Base-by-base conservation (phyloP, 2,329 filamentous ascomycete species). In the Sporothrix variecibatus region DNA sequence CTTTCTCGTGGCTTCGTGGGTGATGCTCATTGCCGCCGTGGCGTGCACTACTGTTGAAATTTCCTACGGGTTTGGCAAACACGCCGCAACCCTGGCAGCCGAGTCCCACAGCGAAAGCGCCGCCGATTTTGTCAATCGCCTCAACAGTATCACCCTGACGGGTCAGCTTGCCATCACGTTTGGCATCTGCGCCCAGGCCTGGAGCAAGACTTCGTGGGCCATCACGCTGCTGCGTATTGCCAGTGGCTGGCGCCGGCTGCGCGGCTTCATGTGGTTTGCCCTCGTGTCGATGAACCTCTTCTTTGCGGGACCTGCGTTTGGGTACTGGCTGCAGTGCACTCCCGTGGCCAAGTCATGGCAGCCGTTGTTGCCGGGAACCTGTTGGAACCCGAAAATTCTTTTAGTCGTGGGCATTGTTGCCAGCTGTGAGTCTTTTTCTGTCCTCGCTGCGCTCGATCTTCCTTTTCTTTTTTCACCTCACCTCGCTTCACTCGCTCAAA, bases 131-230 rank as follows among this genome's bases (percentile, higher is more conserved):
- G 20, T 38, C 5, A 23, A 53, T 75, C 8, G 43, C 43, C 38
- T 75, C 20, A 58, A 72, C 51, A 20, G 20, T n/a, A 72, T 75
- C 46, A 51, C 70, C 20, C 53, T 81, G 67, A 64, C 76, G 0
- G 62, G 77, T 17, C 75, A 73, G 53, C 49, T 75, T 23, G 15
- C 74, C 65, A 75, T 73, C 40, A 79, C 78, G 71, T 77, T 80
- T 71, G 80, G 79, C 17, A 78, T 82, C 67, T 74, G 80, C 20
- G 79, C 79, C 0, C 80, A 81, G 15, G 77, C 79, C 1, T 78
- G 78, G 75, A 82, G 81, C 77, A 84, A 84, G 76, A 83, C 82
- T 0, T 82, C 82, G 0, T 83, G 83, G 72, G 82, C 78, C 11
- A 75, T 83, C 26, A 83, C 81, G 6, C 78, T 83, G 53, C 78